A percentile compares a stretch with the other conserved stretches of the same genome.
These are phyloP conservation scores for Neofusicoccum umdonicola DNA, from an alignment of 2,329 filamentous ascomycete species.

Conservation along the genomic window DNA sequence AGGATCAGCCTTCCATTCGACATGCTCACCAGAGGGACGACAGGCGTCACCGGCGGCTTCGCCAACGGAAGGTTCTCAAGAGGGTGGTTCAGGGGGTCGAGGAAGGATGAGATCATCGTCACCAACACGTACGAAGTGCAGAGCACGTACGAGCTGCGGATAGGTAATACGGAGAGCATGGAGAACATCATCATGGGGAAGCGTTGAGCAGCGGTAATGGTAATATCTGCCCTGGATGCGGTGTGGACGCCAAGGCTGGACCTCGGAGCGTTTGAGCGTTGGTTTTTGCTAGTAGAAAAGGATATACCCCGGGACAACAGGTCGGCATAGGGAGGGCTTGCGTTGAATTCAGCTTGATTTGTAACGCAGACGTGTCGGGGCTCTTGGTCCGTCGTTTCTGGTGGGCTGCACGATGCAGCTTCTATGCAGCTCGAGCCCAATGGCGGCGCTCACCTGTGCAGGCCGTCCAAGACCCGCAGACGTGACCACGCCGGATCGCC, in stretches of 20 bases:
- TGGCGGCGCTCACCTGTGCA: too few relatives aligned
- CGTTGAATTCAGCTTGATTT: too few relatives aligned
- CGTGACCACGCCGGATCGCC: too few relatives aligned
- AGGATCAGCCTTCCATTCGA: not conserved
- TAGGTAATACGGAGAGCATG: not conserved
- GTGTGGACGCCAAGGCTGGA: too few relatives aligned
- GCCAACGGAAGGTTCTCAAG: not conserved
- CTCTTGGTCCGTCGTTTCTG: too few relatives aligned
- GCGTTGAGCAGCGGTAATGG: not conserved
- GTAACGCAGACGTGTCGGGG: too few relatives aligned
- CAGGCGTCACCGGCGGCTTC: not conserved
- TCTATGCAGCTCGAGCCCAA: too few relatives aligned
- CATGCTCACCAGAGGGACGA: not conserved
- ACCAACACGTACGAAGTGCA: constrained; percentile 2
- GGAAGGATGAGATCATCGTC: constrained; percentile 6
- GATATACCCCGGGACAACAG: too few relatives aligned
- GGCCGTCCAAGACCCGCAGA: too few relatives aligned
- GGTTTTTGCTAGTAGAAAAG: not conserved
- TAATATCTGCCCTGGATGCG: too few relatives aligned
- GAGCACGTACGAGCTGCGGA: not conserved
- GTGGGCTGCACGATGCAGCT: too few relatives aligned
- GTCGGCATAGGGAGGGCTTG: too few relatives aligned
- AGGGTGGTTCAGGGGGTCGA: not conserved
- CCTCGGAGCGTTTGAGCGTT: not conserved
- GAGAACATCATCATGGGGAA: not conserved